These are phyloP conservation scores for Coccomyxa sp. DNA, from an alignment of 139 green algal species.

Conservation along the genomic window DNA sequence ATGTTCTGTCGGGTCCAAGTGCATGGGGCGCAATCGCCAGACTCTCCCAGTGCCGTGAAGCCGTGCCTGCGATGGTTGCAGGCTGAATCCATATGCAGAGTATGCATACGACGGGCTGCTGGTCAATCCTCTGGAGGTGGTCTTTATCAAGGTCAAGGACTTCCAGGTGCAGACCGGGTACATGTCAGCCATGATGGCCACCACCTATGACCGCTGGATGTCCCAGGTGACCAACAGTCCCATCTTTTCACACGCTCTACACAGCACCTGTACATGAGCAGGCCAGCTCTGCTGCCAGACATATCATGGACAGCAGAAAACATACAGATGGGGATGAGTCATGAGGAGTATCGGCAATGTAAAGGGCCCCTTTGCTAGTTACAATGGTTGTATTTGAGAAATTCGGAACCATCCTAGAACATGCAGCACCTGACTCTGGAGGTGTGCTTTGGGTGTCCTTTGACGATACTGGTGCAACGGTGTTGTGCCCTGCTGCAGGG, in stretches of 20 bases:
- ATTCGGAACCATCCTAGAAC: too few species aligned
- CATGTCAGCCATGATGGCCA: constrained; percentile 8
- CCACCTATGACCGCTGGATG: constrained; percentile 31
- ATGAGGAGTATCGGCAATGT: neutral
- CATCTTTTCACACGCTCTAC: neutral
- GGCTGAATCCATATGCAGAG: constrained; percentile 35
- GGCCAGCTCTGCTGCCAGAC: too few species aligned
- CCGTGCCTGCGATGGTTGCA: neutral
- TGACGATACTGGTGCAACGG: too few species aligned
- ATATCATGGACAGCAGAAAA: neutral
- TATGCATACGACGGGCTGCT: constrained; percentile 53
- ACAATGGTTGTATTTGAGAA: too few species aligned
- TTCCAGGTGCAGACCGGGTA: constrained; percentile 37
- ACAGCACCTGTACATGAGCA: too few species aligned
- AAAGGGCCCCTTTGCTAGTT: neutral
- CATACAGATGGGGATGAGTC: neutral
- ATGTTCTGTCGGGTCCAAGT: neutral
- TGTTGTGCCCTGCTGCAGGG: constrained; percentile 15
- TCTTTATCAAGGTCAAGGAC: constrained; percentile 79
- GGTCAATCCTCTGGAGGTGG: constrained; percentile 66
- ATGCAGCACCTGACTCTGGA: too few species aligned
- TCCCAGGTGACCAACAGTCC: neutral
- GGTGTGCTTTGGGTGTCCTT: too few species aligned
- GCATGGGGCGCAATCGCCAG: neutral
- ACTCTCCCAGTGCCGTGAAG: too few species aligned